These are phyloP conservation scores for Beta macrorhiza DNA, from an alignment of 179 eudicot species.

Conservation along the genomic window DNA sequence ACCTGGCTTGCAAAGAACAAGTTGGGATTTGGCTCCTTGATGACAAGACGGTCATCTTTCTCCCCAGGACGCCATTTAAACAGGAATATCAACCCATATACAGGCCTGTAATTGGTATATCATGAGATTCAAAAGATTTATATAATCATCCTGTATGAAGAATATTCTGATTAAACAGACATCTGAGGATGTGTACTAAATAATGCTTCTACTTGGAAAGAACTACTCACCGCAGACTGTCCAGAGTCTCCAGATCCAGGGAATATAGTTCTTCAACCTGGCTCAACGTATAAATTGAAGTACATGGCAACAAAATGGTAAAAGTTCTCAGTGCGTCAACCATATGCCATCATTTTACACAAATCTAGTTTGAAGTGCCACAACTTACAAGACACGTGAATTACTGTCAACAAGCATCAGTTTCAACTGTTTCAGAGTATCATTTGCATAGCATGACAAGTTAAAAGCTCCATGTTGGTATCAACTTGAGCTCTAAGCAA, in stretches of 20 bases:
- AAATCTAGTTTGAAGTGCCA: neutral
- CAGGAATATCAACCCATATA: slow-evolving; percentile 88
- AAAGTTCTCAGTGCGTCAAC: neutral
- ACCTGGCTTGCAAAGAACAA: slow-evolving; percentile 98
- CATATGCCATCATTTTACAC: neutral
- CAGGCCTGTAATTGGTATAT: slow-evolving; percentile 56
- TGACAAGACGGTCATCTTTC: slow-evolving; percentile 76
- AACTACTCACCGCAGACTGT: slow-evolving; percentile 62
- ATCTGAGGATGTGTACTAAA: neutral
- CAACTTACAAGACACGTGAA: neutral
- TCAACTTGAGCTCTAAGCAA: neutral
- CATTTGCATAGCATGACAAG: neutral
- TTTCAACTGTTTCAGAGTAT: neutral
- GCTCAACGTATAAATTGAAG: slow-evolving; percentile 27
- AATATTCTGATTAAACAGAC: slow-evolving; percentile 11
- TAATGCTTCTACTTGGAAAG: neutral
- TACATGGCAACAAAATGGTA: slow-evolving; percentile 10
- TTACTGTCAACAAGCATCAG: neutral
- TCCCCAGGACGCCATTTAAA: slow-evolving; percentile 98
- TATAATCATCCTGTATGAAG: neutral
- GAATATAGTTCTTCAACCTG: slow-evolving; percentile 99
- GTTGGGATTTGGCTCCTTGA: slow-evolving; percentile 90
- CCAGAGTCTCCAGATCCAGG: slow-evolving; percentile 81
- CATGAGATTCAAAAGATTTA: neutral
- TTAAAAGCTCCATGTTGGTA: neutral